Evolutionary conservation across 441 rosid genomes (phyloP), one percentile per base, ranked within the genome.

Genomic region (Corymbia calophylla): DNA sequence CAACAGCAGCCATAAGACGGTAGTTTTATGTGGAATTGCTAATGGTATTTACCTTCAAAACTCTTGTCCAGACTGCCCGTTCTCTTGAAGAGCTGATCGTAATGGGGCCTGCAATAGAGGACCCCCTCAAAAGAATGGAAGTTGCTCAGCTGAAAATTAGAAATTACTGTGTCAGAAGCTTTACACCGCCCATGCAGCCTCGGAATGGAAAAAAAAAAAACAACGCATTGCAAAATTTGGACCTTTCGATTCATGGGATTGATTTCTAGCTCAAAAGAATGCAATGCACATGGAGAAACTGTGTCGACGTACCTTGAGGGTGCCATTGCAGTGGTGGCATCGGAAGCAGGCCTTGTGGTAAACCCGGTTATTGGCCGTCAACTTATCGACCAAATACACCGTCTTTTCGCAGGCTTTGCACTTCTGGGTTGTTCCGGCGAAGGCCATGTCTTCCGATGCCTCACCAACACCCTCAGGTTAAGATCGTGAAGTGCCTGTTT

Each of bases 81-180:
- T 93, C 95, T 91, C 92, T 94, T 95, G 95, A 94, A 94, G 88
- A 95, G 93, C 92, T 95, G 97, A 89, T 95, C 95, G 90, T 85
- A 95, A 90, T 95, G 97, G 86, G 95, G 96, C 87, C 96, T 93
- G 93, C 97, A 95, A 90, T 95, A 94, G 48, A 95, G 90, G 58
- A 95, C 97, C 31, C 97, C 97, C 86, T 95, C 97, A 54, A 95
- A 94, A 70, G 97, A 95, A 90, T 92, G 89, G 92, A 88, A 95
- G 91, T 94, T 94, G 92, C 94, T 92, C 51, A 94, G 93, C 95
- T 95, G 95, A 91, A 92, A 90, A 88, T 39, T 19, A 13, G 17
- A 18, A 5, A 53, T 32, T 29, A 15, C 17, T 11, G 8, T 10
- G 9, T 39, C 5, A 25, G 54, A 18, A 53, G 62, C n/a, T 44